Base-by-base conservation (phyloP, 2,329 filamentous ascomycete genomes). In the Xylaria hypoxylon region DNA sequence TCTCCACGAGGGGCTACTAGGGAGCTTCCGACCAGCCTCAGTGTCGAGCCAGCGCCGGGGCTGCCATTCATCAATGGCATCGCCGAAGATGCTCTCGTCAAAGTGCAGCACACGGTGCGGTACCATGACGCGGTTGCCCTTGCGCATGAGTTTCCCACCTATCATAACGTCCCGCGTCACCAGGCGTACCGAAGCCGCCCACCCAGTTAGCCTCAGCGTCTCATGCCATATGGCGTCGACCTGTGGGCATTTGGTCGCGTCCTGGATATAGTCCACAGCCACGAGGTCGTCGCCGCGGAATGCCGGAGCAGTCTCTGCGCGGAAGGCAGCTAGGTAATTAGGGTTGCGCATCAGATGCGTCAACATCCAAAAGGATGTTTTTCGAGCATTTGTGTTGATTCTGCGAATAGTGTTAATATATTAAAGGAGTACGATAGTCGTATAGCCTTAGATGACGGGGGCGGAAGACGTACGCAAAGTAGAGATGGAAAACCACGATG, bases 301-400 rank as follows among this genome's bases (percentile, higher is more conserved):
- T 31, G 28, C 28, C 28, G 28, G 28, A 31, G 28, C 28, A 3
- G 28, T 31, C 28, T 31, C 28, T 8, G 28, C 28, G 2, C 28
- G 28, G 28, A 31, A 31, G 28, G 28, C 28, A 5, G 28, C 28
- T 8, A 31, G 28, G 28, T 31, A 31, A 31, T 31, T 31, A 31
- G 45, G 45, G 22, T 11, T 48, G 2, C 10, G 22, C 4, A 48
- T 10, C 10, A 48, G 11, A 13, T 56, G n/a, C 4, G 22, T 5
- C 2, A 56, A 22, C 5, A 56, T 1, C 52, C 52, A 56, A 11
- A 28, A 56, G 0, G 52, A 22, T 1, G 38, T 11, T 24, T 56
- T 56, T 13, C 52, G 52, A 4, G 3, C 28, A 13, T 56, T 56
- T 11, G 52, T 56, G 6, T 56, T 56, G 5, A 56, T 56, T 31